Percentiles rank a stretch among this genome's conserved stretches.
Conservation (phyloP, 495 filamentous ascomycete genomes). For the Halenospora varia region DNA sequence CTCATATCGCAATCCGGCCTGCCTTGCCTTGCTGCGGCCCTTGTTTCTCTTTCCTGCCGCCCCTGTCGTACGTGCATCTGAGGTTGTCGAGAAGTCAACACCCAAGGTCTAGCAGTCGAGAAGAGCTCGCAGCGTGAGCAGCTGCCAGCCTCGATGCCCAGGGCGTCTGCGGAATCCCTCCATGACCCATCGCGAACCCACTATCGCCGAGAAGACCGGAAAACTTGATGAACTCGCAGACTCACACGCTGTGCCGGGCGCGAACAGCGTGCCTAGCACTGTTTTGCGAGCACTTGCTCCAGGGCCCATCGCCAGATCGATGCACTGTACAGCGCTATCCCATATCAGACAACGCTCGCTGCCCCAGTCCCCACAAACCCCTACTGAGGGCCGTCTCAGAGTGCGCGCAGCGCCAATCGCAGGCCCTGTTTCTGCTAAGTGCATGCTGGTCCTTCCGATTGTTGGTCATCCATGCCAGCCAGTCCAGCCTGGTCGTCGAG, state of each 20-base stretch:
- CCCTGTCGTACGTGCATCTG: not conserved
- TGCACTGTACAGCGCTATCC: conserved; percentile 7
- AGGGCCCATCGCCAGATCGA: not conserved
- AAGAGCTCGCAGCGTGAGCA: too few relatives aligned
- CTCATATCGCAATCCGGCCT: not conserved
- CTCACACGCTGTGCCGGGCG: too few relatives aligned
- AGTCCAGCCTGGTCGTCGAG: conserved; percentile 1
- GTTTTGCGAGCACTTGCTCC: too few relatives aligned
- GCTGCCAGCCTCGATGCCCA: not conserved
- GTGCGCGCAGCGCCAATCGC: conserved; percentile 13
- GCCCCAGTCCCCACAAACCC: conserved; percentile 7
- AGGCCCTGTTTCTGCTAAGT: conserved; percentile 1
- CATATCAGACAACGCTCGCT: conserved; percentile 13
- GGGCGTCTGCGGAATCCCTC: not conserved
- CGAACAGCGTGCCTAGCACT: not conserved
- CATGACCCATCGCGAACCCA: not conserved
- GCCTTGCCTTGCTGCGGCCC: not conserved
- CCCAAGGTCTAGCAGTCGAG: not conserved
- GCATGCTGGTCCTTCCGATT: conserved; percentile 16
- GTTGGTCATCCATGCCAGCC: conserved; percentile 21
- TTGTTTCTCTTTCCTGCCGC: not conserved
- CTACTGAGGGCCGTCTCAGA: conserved; percentile 14
- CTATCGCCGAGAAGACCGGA: too few relatives aligned
- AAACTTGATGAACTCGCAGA: too few relatives aligned
- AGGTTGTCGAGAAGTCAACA: not conserved